A percentile compares a stretch with the other conserved stretches of the same genome.
Conservation (phyloP, 2,329 filamentous ascomycete species). For the Phoma herbarum region DNA sequence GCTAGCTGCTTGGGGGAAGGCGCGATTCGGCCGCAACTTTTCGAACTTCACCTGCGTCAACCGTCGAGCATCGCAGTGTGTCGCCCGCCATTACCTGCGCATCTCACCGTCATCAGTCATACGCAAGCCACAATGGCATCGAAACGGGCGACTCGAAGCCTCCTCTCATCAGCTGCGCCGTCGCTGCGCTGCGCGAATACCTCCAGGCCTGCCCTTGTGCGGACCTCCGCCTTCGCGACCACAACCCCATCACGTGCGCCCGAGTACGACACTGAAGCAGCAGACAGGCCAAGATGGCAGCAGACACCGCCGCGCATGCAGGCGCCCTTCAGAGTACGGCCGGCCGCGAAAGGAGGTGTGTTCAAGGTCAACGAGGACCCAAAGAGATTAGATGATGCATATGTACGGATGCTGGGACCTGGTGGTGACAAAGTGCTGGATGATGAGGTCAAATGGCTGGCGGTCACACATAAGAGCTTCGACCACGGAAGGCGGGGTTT, state of each 20-base stretch:
- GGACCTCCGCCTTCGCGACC: slow-evolving; percentile 50
- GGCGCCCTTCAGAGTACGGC: slow-evolving; percentile 63
- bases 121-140: slow-evolving; percentile 56
- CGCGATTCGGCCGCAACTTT: slow-evolving; percentile 40
- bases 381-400: slow-evolving; percentile 76
- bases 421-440: slow-evolving; percentile 77
- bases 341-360: slow-evolving; percentile 63
- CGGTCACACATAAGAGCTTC: slow-evolving; percentile 97
- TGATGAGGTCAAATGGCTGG: slow-evolving; percentile 96
- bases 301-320: slow-evolving; percentile 59
- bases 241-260: slow-evolving; percentile 32
- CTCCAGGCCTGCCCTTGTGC: slow-evolving; percentile 37
- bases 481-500: slow-evolving; percentile 93
- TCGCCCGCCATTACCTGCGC: slow-evolving; percentile 23
- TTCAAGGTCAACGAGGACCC: slow-evolving; percentile 82
- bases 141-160: slow-evolving; percentile 53
- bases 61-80: slow-evolving; percentile 12
- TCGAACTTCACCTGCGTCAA: slow-evolving; percentile 27
- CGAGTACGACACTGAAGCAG: slow-evolving; percentile 45
- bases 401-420: slow-evolving; percentile 76
- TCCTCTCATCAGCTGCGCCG: slow-evolving; percentile 39
- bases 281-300: slow-evolving; percentile 58
- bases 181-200: slow-evolving; percentile 37
- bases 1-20: slow-evolving; percentile 32
- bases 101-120: slow-evolving; percentile 25